Conservation (phyloP, 305 asterid species). For the Fraxinus baroniana region DNA sequence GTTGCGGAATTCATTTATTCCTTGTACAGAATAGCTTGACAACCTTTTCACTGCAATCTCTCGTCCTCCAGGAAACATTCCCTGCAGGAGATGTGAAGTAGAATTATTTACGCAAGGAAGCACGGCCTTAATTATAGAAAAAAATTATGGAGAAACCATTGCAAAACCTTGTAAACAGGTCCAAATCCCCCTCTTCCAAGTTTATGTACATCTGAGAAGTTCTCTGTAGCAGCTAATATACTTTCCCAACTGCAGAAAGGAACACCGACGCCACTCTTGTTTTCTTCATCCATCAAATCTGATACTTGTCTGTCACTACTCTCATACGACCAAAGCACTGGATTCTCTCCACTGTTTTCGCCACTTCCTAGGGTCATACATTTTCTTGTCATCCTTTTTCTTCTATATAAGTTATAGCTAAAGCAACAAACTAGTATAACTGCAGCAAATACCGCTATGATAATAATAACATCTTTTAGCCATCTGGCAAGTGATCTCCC, state of each 20-base stretch:
- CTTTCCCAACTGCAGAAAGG: conserved; percentile 32
- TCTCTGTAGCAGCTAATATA: conserved; percentile 40
- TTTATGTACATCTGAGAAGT: conserved; percentile 42
- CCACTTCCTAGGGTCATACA: conserved; percentile 12
- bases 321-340: neutral
- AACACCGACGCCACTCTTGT: conserved; percentile 25
- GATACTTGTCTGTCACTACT: conserved; percentile 24
- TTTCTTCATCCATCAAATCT: conserved; percentile 30
- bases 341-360: neutral
- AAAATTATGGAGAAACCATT: conserved; percentile 17
- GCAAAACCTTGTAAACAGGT: conserved; percentile 29
- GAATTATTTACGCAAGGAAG: neutral
- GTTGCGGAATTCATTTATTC: neutral
- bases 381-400: conserved; percentile 11
- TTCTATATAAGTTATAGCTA: conserved; percentile 21
- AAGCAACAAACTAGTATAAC: conserved; percentile 23
- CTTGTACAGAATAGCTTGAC: neutral
- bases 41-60: neutral
- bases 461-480: neutral
- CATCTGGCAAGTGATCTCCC: neutral
- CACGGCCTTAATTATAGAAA: neutral
- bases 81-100: neutral
- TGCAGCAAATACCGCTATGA: conserved; percentile 21
- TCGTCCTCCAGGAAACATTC: neutral
- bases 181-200: conserved; percentile 50